These are phyloP conservation scores for Ganoderma multipileum DNA, from an alignment of 1,284 basidiomycete species.

Conservation along the genomic window DNA sequence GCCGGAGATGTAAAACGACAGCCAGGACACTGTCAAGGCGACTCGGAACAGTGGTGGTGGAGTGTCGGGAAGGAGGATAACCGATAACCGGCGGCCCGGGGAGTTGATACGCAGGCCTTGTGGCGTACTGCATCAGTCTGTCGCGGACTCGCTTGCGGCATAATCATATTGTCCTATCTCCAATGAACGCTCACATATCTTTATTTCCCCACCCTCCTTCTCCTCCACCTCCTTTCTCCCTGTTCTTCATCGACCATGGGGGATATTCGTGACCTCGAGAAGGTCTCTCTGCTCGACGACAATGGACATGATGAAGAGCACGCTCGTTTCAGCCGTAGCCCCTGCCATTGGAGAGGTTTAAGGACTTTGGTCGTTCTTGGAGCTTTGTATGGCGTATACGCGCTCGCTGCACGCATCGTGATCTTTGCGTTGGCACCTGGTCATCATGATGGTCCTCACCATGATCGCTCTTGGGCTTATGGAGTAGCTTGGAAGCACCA, in stretches of 20 bases:
- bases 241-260: conserved; percentile 6
- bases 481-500: conserved; percentile 4
- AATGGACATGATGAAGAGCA: neutral
- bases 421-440: neutral
- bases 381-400: conserved; percentile 11
- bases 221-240: neutral
- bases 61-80: neutral
- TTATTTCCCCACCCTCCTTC: neutral
- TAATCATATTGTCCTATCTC: conserved; percentile 1
- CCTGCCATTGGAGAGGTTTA: neutral
- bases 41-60: neutral
- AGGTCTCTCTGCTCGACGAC: conserved; percentile 9
- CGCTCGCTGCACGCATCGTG: neutral
- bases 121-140: neutral
- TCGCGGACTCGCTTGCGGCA: neutral
- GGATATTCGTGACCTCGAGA: conserved; percentile 15
- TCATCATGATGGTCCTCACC: neutral
- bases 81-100: neutral
- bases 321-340: neutral
- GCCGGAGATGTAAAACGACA: neutral
- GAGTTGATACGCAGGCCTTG: neutral
- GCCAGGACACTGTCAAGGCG: neutral
- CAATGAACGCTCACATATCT: neutral
- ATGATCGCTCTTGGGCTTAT: conserved; percentile 22
- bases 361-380: conserved; percentile 12